A percentile compares a stretch with the other conserved stretches of the same genome.
These are phyloP conservation scores for Xylariaceae sp. DNA, from an alignment of 2,329 filamentous ascomycete species.

Conservation along the genomic window DNA sequence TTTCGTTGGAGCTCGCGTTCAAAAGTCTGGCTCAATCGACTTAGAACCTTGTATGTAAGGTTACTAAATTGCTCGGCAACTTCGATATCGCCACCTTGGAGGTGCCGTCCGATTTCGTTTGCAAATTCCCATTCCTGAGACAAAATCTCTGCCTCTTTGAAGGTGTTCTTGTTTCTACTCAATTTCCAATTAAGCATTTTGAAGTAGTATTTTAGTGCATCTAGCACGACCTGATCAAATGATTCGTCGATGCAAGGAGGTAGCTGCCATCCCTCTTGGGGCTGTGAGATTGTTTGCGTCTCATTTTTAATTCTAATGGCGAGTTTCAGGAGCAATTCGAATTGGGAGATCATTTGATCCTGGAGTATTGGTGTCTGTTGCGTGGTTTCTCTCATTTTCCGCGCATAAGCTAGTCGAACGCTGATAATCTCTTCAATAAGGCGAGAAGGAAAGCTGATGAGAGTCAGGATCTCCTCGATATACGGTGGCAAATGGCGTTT, in stretches of 20 bases:
- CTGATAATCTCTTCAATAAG: constrained; percentile 96
- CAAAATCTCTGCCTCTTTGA: constrained; percentile 95
- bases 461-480: constrained; percentile 89
- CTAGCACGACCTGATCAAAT: constrained; percentile 86
- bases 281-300: constrained; percentile 77
- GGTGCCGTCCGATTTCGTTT: constrained; percentile 83
- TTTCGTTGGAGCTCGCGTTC: constrained; percentile 84
- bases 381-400: constrained; percentile 90
- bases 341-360: constrained; percentile 96
- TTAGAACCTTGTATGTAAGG: constrained; percentile 87
- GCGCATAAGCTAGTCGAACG: constrained; percentile 84
- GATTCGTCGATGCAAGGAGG: constrained; percentile 96
- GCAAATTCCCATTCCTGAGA: constrained; percentile 98
- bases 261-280: constrained; percentile 89
- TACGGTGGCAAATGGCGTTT: constrained; percentile 91
- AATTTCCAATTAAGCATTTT: constrained; percentile 98
- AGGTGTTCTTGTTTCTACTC: constrained; percentile 95
- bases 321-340: constrained; percentile 86
- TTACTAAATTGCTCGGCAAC: constrained; percentile 97
- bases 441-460: constrained; percentile 96
- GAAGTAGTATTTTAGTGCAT: constrained; percentile 96
- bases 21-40: constrained; percentile 83
- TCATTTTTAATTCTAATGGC: constrained; percentile 90
- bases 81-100: constrained; percentile 93
- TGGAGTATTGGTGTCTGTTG: constrained; percentile 91